Percentiles rank a stretch among this genome's conserved stretches.
phyloP scores from a whole-genome alignment of 345 rosid species.

The Brassica carinata region DNA sequence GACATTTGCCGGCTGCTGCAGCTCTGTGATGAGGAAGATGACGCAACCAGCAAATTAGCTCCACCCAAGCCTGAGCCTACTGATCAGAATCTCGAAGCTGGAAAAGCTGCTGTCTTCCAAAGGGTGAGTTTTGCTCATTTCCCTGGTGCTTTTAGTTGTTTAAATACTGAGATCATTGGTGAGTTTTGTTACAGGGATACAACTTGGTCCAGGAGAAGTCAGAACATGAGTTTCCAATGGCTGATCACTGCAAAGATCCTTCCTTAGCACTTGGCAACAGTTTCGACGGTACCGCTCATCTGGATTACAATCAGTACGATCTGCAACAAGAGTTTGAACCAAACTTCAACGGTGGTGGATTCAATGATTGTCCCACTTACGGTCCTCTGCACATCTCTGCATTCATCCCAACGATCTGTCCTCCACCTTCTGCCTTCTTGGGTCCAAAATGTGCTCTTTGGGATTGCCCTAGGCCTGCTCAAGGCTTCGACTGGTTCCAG shows the following conservation, averaged over 20 bases:
- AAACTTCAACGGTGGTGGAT: slow-evolving; percentile 51
- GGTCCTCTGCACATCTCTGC: slow-evolving; percentile 54
- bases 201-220: slow-evolving; percentile 61
- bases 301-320: slow-evolving; percentile 72
- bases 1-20: slow-evolving; percentile 90
- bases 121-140: slow-evolving; percentile 50
- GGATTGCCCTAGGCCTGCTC: slow-evolving; percentile 99
- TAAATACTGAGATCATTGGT: not conserved
- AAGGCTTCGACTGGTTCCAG: slow-evolving; percentile 79
- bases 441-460: slow-evolving; percentile 99
- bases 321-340: slow-evolving; percentile 68
- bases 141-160: not conserved
- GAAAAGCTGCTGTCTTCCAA: slow-evolving; percentile 49
- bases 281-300: slow-evolving; percentile 48
- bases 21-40: slow-evolving; percentile 96
- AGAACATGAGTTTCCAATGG: slow-evolving; percentile 51
- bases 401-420: slow-evolving; percentile 68
- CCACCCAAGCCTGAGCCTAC: slow-evolving; percentile 84
- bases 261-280: slow-evolving; percentile 48
- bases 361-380: slow-evolving; percentile 46
- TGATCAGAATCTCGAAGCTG: slow-evolving; percentile 66
- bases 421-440: slow-evolving; percentile 89
- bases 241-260: slow-evolving; percentile 60
- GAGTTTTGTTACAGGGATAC: slow-evolving; percentile 51
- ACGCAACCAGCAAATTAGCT: slow-evolving; percentile 84